Evolutionary conservation across 306 rosid species (phyloP).

Genomic region (Begonia peltatifolia): DNA sequence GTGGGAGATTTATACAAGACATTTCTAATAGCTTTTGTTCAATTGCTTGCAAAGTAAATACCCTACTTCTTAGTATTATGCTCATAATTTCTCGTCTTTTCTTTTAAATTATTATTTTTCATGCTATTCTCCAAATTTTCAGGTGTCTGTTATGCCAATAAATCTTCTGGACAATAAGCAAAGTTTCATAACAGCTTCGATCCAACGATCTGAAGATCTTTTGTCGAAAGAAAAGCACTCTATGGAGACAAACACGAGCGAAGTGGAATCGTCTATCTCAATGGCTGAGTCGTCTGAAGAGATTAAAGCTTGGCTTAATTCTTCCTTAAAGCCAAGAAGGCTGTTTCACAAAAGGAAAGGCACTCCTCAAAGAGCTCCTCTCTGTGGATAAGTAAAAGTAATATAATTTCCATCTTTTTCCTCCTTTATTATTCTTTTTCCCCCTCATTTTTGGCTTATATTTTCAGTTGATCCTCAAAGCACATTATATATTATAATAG

Average conservation of each 20-base stretch:
- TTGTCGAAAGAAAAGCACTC: slow-evolving; percentile 26
- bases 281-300: slow-evolving; percentile 68
- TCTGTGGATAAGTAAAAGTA: slow-evolving; percentile 20
- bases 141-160: slow-evolving; percentile 23
- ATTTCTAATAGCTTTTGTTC: slow-evolving; percentile 78
- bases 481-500: slow-evolving; percentile 2
- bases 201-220: slow-evolving; percentile 25
- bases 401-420: slow-evolving; percentile 7
- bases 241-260: slow-evolving; percentile 38
- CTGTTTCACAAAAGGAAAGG: slow-evolving; percentile 58
- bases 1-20: slow-evolving; percentile 79
- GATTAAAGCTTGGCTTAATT: slow-evolving; percentile 24
- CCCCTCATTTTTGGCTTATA: slow-evolving; percentile 11
- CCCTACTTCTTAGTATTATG: slow-evolving; percentile 1
- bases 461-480: slow-evolving; percentile 11
- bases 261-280: slow-evolving; percentile 48
- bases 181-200: slow-evolving; percentile 13
- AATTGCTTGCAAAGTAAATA: slow-evolving; percentile 77
- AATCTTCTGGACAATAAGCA: slow-evolving; percentile 22
- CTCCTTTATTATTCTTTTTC: slow-evolving; percentile 10
- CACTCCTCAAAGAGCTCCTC: slow-evolving; percentile 52
- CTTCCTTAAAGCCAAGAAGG: slow-evolving; percentile 55
- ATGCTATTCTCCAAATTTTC: slow-evolving; percentile 1
- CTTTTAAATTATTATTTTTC: not conserved
- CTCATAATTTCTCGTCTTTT: too few species aligned